Base-by-base conservation (phyloP, 1,284 basidiomycete genomes). In the Ustilago tritici region DNA sequence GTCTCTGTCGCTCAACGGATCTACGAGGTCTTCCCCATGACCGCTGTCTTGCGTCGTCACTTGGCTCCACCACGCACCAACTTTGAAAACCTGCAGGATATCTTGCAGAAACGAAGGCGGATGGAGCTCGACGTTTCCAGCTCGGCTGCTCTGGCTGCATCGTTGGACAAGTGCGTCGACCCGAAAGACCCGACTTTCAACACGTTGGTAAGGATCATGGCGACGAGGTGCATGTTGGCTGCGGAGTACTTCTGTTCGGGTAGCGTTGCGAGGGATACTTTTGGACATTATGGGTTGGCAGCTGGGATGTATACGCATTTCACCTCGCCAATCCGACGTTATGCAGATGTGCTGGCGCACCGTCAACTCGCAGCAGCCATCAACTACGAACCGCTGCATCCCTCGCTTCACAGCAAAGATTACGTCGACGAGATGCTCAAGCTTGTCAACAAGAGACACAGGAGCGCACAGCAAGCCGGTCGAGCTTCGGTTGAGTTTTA, bases 181-280 rank as follows among this genome's bases (percentile, higher is more conserved):
- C 79, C 94, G 92, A 50, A 41, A 2, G 80, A 83, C 40, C 55
- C 76, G 1, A 92, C 94, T 4, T 98, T 99, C 89, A 99, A 99
- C 85, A 99, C 95, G 0, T 90, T 99, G 14, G 95, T 99, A 54
- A 92, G 97, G 52, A 98, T 99, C 87, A 98, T 99, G 95, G 95
- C 97, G 2, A 99, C 97, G 1, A 89, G 97, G 19, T 99, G 97
- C 86, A 98, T 99, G 97, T 89, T 98, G 19, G 92, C 95, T 0
- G 97, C 97, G 34, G 97, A 99, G 87, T 99, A 99, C 87, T 98
- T 99, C 88, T 95, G 94, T 85, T 93, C 95, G 0, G 97, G 97
- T 10, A 95, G 93, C 79, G 95, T 98, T 4, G 91, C 92, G 0
- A 91, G 92, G 67, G 95, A 98, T 81, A 92, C 94, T 0, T 99